phyloP scores from a whole-genome alignment of 1,284 basidiomycete species.

The Tremellales sp. region DNA sequence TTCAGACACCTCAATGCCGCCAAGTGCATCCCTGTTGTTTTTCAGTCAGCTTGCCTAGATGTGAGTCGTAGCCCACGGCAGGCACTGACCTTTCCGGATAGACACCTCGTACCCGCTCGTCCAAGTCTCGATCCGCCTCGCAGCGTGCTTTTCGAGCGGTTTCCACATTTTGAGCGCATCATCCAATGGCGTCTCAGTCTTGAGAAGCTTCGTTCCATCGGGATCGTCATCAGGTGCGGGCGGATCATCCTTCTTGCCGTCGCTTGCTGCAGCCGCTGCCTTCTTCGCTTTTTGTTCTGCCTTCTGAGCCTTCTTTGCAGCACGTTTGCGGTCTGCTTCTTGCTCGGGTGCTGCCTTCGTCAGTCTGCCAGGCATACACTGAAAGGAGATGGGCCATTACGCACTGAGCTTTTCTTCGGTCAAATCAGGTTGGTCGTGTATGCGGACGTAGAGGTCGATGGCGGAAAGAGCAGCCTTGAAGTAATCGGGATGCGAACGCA shows the following conservation, averaged over 20 bases:
- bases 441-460: constrained; percentile 68
- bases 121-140: constrained; percentile 66
- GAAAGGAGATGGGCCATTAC: no score
- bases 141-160: constrained; percentile 60
- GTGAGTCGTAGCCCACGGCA: neutral
- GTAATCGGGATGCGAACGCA: constrained; percentile 72
- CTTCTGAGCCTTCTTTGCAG: constrained; percentile 81
- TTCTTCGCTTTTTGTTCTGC: constrained; percentile 83
- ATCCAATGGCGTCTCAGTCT: constrained; percentile 66
- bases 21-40: constrained; percentile 71
- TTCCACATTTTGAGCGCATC: constrained; percentile 68
- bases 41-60: no score
- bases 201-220: constrained; percentile 67
- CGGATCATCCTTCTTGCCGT: constrained; percentile 67
- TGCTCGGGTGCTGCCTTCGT: constrained; percentile 41
- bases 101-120: constrained; percentile 74
- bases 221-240: constrained; percentile 71
- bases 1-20: constrained; percentile 71
- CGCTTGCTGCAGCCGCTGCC: constrained; percentile 49
- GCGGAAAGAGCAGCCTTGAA: constrained; percentile 68
- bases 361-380: no score
- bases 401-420: constrained; percentile 36
- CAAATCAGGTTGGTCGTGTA: constrained; percentile 72
- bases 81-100: constrained; percentile 63
- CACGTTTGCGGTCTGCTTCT: constrained; percentile 57